Base-by-base conservation (phyloP, 2,329 filamentous ascomycete species). In the Myotisia sp. region DNA sequence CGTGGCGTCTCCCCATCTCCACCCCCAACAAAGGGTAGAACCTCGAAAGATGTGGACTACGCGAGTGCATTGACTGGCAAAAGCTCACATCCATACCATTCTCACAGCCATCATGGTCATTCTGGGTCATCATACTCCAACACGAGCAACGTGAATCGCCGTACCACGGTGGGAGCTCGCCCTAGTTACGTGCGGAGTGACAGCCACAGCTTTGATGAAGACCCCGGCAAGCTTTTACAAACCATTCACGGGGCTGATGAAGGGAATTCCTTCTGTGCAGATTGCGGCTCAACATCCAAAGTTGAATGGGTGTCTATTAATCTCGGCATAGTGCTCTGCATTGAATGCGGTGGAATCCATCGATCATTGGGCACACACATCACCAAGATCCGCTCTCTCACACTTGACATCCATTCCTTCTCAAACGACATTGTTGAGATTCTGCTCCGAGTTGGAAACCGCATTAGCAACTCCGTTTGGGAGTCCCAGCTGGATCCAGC, bases 251-350 rank as follows among this genome's bases (percentile, higher is more conserved):
- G 92, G 38, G 81, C 79, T 32, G 90, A 98, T 50, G 80, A 92
- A 48, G 86, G 84, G 26, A 98, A 98, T 57, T 79, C 74, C 45
- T 81, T 79, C 71, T 98, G 90, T 53, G 90, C 90, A 10, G 90
- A 98, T 55, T 98, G 90, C 52, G 82, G 83, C 7, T 92, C 85
- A 5, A 79, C 80, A 21, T 73, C 76, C 50, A 95, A 94, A 62
- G 86, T 93, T 14, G 90, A 98, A 57, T 98, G 90, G 90, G 90
- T 95, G 18, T 95, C 90, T 0, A 93, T 98, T 59, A 98, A 98
- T 49, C 68, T 98, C 3, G 90, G 83, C 29, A 93, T 98, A 39
- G 78, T 98, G 35, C 70, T 98, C 13, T 98, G 90, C 61, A 94
- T 94, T 53, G 87, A 98, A 57, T 98, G 90, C 60, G 93, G 86